Conservation (phyloP, 2,329 filamentous ascomycete genomes). For the Cordyceps tenuipes region DNA sequence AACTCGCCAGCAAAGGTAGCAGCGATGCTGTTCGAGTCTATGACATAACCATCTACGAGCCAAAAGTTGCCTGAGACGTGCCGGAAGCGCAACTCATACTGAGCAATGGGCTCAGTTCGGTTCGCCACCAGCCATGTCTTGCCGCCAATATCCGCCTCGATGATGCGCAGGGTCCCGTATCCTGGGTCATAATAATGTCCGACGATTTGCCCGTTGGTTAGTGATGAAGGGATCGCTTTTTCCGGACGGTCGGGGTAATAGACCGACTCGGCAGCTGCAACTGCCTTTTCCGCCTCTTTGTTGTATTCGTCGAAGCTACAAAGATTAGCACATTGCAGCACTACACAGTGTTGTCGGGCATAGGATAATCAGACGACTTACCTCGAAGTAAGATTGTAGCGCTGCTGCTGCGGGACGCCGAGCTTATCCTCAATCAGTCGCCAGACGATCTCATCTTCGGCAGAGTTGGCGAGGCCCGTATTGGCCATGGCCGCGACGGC, state of each 20-base stretch:
- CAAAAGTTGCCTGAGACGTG: constrained; percentile 9
- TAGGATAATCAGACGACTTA: neutral
- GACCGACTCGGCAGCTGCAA: neutral
- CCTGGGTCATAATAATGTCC: constrained; percentile 9
- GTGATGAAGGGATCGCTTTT: neutral
- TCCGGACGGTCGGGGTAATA: constrained; percentile 8
- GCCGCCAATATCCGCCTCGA: neutral
- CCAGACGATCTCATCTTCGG: constrained; percentile 5
- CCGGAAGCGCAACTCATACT: constrained; percentile 1
- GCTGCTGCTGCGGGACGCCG: neutral
- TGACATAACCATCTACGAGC: neutral
- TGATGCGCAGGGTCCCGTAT: constrained; percentile 3
- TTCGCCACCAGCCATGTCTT: constrained; percentile 4
- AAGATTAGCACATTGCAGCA: neutral
- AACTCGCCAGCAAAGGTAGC: neutral
- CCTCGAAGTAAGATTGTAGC: neutral
- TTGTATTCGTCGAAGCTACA: neutral
- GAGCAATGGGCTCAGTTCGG: neutral
- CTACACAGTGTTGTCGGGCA: no score
- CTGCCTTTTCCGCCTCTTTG: neutral
- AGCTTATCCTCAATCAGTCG: constrained; percentile 8
- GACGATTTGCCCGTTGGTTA: neutral
- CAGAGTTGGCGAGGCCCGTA: neutral
- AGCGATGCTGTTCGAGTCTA: neutral
- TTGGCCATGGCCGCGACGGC: constrained; percentile 3